These are phyloP conservation scores for Leishmania tarentolae DNA, from an alignment of 208 protist species.

Conservation along the genomic window DNA sequence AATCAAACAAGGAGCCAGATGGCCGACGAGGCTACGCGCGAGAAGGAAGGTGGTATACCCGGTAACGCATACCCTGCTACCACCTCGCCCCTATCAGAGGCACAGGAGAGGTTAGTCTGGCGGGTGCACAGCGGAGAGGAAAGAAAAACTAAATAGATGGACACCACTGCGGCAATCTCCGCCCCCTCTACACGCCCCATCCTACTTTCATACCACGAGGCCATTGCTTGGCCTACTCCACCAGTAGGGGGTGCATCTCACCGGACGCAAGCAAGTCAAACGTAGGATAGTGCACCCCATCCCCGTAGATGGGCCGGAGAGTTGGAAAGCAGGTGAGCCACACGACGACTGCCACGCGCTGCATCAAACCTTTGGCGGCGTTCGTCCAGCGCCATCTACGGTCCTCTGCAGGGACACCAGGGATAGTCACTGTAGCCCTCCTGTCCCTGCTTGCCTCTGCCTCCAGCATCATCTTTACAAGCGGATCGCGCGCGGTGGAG, in stretches of 20 bases:
- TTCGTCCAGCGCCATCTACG: not conserved
- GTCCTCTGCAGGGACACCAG: not conserved
- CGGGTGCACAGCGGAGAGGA: not conserved
- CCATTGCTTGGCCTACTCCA: not conserved
- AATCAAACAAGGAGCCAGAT: not conserved
- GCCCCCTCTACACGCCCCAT: not conserved
- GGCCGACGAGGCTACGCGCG: not conserved
- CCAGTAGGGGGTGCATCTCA: conserved; percentile 18
- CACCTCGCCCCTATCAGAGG: not conserved
- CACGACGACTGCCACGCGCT: conserved; percentile 19
- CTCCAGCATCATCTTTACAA: conserved; percentile 33
- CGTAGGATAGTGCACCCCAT: conserved; percentile 75
- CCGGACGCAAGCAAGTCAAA: conserved; percentile 36
- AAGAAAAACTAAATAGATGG: not conserved
- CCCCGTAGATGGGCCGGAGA: conserved; percentile 36
- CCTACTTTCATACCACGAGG: not conserved
- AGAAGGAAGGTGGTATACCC: not conserved
- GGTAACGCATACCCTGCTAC: not conserved
- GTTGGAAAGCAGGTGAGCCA: conserved; percentile 65
- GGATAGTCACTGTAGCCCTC: not conserved
- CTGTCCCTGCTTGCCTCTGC: not conserved
- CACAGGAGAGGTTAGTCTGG: not conserved
- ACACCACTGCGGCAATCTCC: not conserved
- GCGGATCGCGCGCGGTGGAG: conserved; percentile 48
- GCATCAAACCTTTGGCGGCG: not conserved